Base-by-base conservation (phyloP, 2,329 filamentous ascomycete species). In the Aspergillus ruber region DNA sequence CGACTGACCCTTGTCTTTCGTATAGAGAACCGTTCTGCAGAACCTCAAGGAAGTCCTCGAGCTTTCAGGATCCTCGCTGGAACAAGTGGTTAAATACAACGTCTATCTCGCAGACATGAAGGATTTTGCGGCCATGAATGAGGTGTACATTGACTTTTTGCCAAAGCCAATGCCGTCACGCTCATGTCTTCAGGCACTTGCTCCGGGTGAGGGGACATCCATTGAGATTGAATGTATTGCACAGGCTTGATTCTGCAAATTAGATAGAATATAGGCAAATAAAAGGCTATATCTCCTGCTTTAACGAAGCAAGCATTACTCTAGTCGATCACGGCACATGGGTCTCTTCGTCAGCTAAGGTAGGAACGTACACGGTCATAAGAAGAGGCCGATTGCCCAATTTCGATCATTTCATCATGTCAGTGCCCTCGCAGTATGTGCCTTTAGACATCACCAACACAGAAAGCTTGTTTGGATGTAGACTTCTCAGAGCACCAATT, bases 91-190 rank as follows among this genome's bases (percentile, higher is more conserved):
- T 60, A 85, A 86, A 65, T 75, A 82, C 55, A 85, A 84, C 56
- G 73, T 85, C 43, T 86, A 81, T 62, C 63, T 86, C 8, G 79
- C 77, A 0, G 75, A 76, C 50, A 85, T 86, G 81, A 70, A 74
- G 38, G 74, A 85, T 62, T 86, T 84, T 58, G 71, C 68, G 65
- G 82, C 82, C 67, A 88, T 94, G 82, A 95, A 95, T 72, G 58
- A 62, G 42, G 60, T 51, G 3, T 63, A 63, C 47, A 59, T 71
- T 44, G 66, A 67, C 1, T 71, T 71, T 36, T 53, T 71, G 10
- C 25, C 25, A 4, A 12, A 29, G 25, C 25, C 25, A 4, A 72
- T 71, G 69, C 70, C 70, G 15, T 68, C 69, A 6, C 59, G 70
- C 8, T 71, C 70, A 6, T 73, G 69, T 41, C 56, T 72, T 2